A percentile compares a stretch with the other conserved stretches of the same genome.
These are phyloP conservation scores for Trichoderma polysporum DNA, from an alignment of 2,329 filamentous ascomycete genomes.

Conservation along the genomic window DNA sequence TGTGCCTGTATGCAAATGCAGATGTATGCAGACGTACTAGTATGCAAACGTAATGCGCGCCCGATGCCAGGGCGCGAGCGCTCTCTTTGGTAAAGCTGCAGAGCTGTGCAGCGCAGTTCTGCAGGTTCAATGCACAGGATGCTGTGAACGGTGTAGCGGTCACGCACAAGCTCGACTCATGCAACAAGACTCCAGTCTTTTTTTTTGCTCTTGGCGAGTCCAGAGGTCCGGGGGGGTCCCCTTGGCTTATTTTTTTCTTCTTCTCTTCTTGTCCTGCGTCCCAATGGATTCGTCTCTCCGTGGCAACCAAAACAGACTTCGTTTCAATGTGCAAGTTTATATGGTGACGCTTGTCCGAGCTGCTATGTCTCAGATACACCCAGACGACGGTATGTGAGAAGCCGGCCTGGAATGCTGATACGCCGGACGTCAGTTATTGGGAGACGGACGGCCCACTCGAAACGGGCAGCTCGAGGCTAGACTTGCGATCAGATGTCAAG, in stretches of 20 bases:
- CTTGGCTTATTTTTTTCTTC: neutral
- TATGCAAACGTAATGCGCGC: neutral
- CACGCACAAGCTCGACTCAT: constrained; percentile 18
- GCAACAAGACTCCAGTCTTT: constrained; percentile 3
- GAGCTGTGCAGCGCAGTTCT: constrained; percentile 5
- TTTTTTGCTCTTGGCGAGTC: neutral
- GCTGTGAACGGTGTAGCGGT: constrained; percentile 16
- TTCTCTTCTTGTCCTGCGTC: neutral
- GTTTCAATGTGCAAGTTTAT: neutral
- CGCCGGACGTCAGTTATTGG: neutral
- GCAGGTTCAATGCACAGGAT: constrained; percentile 11
- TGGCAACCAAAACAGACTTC: neutral
- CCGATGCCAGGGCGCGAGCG: neutral
- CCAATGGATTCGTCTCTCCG: neutral
- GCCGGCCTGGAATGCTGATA: constrained; percentile 16
- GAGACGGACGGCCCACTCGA: neutral
- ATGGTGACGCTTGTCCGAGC: neutral
- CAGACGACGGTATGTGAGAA: constrained; percentile 9
- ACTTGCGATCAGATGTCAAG: constrained; percentile 1
- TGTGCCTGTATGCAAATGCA: neutral
- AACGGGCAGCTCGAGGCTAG: constrained; percentile 12
- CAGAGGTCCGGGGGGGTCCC: neutral
- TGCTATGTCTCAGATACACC: constrained; percentile 4
- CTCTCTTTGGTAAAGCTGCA: neutral
- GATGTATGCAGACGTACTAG: neutral